Evolutionary conservation across 2,329 filamentous ascomycete species (phyloP), one percentile per base, ranked within the genome.

Genomic region (Microdochium trichocladiopsis): DNA sequence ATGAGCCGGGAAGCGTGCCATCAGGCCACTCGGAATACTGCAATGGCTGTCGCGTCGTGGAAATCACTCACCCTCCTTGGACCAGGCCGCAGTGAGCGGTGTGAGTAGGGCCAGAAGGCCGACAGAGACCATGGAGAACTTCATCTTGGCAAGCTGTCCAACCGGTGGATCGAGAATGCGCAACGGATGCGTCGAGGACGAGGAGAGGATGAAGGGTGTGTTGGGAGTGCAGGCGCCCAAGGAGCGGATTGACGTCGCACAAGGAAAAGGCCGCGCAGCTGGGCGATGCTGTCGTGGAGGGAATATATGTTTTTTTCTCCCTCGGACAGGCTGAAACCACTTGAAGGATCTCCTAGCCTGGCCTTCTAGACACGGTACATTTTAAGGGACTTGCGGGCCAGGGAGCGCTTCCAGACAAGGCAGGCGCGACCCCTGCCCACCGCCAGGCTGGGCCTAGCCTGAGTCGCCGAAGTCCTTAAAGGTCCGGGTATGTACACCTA

Each of bases 31-130:
- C 28, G 41, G 18, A 21, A 6, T 25, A 22, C 45, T 33, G 18
- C 23, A 21, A 11, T 24, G 23, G 51, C 11, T 49, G 21, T 28
- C 16, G 21, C 24, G n/a, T 28, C 16, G 9, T 12, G 16, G 8
- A 45, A 49, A 37, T 47, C n/a, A 68, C 75, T 60, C 71, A 88
- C 89, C 89, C 79, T 95, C 90, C 71, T 94, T 94, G 53, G 83
- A 84, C 90, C 91, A 96, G 48, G 89, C 89, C 49, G 84, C 80
- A 54, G 81, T 81, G 56, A 92, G 70, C 37, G 83, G 78, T 55
- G 80, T 80, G 58, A 90, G 71, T 60, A 87, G 72, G 72, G 83
- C 82, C 69, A 89, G 71, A 55, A 93, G 78, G 69, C 88, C 77
- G 59, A 93, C 63, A 51, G 86, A 78, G 61, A 88, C 72, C 60